Percentiles rank a stretch among this genome's conserved stretches.
These are phyloP conservation scores for Euphorbia lathyris DNA, from an alignment of 345 rosid genomes.

Conservation along the genomic window DNA sequence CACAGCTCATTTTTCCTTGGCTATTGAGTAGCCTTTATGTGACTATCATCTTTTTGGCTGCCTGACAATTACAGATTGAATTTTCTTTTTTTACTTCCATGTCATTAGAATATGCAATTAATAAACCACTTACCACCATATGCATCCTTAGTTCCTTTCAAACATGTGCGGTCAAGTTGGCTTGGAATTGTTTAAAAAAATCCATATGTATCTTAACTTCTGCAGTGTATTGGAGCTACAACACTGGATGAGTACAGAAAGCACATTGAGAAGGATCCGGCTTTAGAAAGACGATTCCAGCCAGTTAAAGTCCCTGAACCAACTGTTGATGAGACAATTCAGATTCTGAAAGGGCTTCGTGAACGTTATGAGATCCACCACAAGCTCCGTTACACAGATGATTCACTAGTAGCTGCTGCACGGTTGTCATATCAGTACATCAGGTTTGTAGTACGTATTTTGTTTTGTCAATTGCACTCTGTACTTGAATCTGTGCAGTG, in stretches of 20 bases:
- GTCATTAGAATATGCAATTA: not conserved
- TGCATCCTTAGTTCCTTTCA: not conserved
- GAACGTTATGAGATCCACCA: slow-evolving; percentile 98
- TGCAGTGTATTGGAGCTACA: slow-evolving; percentile 99
- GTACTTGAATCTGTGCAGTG: not conserved
- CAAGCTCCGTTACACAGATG: slow-evolving; percentile 96
- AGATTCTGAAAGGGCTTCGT: slow-evolving; percentile 86
- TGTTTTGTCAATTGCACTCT: not conserved
- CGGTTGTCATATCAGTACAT: slow-evolving; percentile 93
- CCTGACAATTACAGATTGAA: too few relatives aligned
- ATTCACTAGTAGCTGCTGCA: slow-evolving; percentile 82
- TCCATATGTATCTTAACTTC: slow-evolving; percentile 9
- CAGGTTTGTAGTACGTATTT: slow-evolving; percentile 43
- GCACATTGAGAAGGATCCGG: slow-evolving; percentile 99
- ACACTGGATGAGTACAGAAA: slow-evolving; percentile 94
- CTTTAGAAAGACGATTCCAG: slow-evolving; percentile 96
- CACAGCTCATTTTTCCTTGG: not conserved
- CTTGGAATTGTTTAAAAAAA: not conserved
- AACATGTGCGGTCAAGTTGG: not conserved
- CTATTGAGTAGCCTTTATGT: too few relatives aligned
- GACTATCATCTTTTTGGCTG: too few relatives aligned
- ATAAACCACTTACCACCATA: not conserved
- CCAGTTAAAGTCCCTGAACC: slow-evolving; percentile 99
- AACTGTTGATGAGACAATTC: slow-evolving; percentile 86
- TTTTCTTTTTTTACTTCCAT: not conserved